Percentiles rank a stretch among this genome's conserved stretches.
phyloP scores from a whole-genome alignment of 169 alveolate species.

The Plasmodium knowlesi region DNA sequence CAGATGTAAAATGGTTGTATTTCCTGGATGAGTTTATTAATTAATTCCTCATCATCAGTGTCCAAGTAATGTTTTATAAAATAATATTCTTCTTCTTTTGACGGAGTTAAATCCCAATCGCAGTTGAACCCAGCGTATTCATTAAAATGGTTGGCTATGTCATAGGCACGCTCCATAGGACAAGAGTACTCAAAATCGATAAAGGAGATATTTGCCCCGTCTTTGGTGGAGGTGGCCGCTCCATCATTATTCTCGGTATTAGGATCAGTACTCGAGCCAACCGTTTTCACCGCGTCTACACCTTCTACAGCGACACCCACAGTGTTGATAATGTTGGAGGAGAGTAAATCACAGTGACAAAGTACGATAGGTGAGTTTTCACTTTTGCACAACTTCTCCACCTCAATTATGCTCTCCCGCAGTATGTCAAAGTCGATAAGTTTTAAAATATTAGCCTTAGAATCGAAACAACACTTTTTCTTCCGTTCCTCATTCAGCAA shows the following conservation, averaged over 20 bases:
- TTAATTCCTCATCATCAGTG: slow-evolving; percentile 42
- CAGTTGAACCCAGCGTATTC: slow-evolving; percentile 81
- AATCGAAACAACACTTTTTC: background rate
- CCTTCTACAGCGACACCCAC: background rate
- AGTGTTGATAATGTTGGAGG: slow-evolving; percentile 78
- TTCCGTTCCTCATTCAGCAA: slow-evolving; percentile 39
- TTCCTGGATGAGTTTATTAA: slow-evolving; percentile 72
- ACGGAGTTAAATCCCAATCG: slow-evolving; percentile 78
- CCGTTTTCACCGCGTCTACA: background rate
- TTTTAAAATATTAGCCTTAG: slow-evolving; percentile 40
- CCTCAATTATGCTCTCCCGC: slow-evolving; percentile 16
- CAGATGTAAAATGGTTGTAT: slow-evolving; percentile 83
- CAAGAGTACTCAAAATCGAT: slow-evolving; percentile 85
- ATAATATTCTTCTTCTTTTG: slow-evolving; percentile 70
- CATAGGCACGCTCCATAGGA: slow-evolving; percentile 86
- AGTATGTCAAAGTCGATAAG: slow-evolving; percentile 12
- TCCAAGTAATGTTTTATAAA: slow-evolving; percentile 73
- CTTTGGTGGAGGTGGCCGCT: background rate
- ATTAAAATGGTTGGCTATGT: slow-evolving; percentile 85
- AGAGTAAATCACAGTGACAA: slow-evolving; percentile 82
- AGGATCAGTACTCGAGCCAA: background rate
- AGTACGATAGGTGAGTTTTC: slow-evolving; percentile 83
- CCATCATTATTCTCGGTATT: background rate
- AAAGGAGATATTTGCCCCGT: slow-evolving; percentile 18
- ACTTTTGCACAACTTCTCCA: slow-evolving; percentile 75